Evolutionary conservation across 768 basidiomycete genomes (phyloP).

Genomic region (Rhizopogon roseolus): DNA sequence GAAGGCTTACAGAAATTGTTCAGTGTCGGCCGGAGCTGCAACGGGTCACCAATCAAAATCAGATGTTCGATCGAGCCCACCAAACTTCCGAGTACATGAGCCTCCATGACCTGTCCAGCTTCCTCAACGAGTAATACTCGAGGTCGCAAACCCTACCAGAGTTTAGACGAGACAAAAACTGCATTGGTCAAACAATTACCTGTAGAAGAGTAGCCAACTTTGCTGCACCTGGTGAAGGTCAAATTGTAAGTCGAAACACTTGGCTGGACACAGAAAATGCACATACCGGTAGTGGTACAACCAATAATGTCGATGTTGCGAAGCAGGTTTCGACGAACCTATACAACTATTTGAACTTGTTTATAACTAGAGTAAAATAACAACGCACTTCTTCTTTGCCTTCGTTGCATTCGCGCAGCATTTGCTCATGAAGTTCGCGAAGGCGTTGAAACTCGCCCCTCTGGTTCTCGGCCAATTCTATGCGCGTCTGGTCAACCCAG

Average conservation of each 20-base stretch:
- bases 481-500: slow-evolving; percentile 44
- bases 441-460: slow-evolving; percentile 38
- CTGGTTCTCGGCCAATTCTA: slow-evolving; percentile 21
- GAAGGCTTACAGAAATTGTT: slow-evolving; percentile 50
- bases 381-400: slow-evolving; percentile 50
- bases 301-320: slow-evolving; percentile 57
- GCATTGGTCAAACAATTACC: slow-evolving; percentile 27
- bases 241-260: not conserved
- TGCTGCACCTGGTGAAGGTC: slow-evolving; percentile 50
- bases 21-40: slow-evolving; percentile 66
- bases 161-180: not conserved
- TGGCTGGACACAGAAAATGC: not conserved
- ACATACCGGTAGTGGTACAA: slow-evolving; percentile 69
- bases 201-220: slow-evolving; percentile 55
- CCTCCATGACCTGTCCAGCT: slow-evolving; percentile 79
- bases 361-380: not conserved
- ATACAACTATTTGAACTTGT: not conserved
- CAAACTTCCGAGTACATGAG: slow-evolving; percentile 62
- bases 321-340: slow-evolving; percentile 57
- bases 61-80: slow-evolving; percentile 67
- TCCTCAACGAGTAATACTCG: slow-evolving; percentile 71
- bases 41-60: slow-evolving; percentile 78
- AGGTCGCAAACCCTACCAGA: slow-evolving; percentile 48
- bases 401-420: slow-evolving; percentile 30
- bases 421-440: slow-evolving; percentile 37